These are phyloP conservation scores for Curvularia eragrostidis DNA, from an alignment of 2,329 filamentous ascomycete species.

Conservation along the genomic window DNA sequence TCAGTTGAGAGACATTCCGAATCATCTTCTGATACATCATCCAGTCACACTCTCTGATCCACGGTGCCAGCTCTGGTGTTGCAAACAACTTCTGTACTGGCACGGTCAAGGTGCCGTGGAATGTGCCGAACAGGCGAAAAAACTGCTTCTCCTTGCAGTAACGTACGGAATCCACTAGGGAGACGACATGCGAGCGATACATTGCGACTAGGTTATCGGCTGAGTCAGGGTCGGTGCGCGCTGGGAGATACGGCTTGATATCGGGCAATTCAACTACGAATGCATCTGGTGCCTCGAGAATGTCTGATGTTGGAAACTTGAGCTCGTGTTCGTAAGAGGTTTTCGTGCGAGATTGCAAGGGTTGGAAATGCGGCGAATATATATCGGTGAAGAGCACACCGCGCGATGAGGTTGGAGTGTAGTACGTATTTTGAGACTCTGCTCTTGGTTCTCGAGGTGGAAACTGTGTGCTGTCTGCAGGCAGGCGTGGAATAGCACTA, in stretches of 20 bases:
- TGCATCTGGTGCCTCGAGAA: slow-evolving; percentile 66
- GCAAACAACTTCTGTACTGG: slow-evolving; percentile 92
- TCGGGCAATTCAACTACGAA: slow-evolving; percentile 81
- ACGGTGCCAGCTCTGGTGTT: slow-evolving; percentile 79
- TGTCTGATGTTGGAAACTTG: slow-evolving; percentile 65
- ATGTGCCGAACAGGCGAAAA: slow-evolving; percentile 91
- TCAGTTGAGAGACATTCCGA: slow-evolving; percentile 85
- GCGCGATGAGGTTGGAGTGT: slow-evolving; percentile 51
- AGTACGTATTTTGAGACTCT: slow-evolving; percentile 39
- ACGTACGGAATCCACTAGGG: slow-evolving; percentile 90
- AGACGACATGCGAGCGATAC: slow-evolving; percentile 94
- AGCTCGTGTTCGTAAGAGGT: slow-evolving; percentile 68
- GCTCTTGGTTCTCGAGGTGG: slow-evolving; percentile 44
- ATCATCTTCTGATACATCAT: slow-evolving; percentile 98
- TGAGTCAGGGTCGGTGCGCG: slow-evolving; percentile 82
- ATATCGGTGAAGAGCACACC: slow-evolving; percentile 57
- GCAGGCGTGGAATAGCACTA: slow-evolving; percentile 53
- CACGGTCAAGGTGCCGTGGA: slow-evolving; percentile 94
- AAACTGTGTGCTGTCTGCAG: slow-evolving; percentile 58
- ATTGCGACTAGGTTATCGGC: slow-evolving; percentile 85
- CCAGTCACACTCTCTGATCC: slow-evolving; percentile 96
- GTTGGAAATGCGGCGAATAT: slow-evolving; percentile 52
- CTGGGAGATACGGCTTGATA: slow-evolving; percentile 80
- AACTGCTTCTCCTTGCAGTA: slow-evolving; percentile 98
- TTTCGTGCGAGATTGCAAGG: slow-evolving; percentile 47